Percentiles rank a stretch among this genome's conserved stretches.
Conservation (phyloP, 345 rosid species). For the Citrus maxima region DNA sequence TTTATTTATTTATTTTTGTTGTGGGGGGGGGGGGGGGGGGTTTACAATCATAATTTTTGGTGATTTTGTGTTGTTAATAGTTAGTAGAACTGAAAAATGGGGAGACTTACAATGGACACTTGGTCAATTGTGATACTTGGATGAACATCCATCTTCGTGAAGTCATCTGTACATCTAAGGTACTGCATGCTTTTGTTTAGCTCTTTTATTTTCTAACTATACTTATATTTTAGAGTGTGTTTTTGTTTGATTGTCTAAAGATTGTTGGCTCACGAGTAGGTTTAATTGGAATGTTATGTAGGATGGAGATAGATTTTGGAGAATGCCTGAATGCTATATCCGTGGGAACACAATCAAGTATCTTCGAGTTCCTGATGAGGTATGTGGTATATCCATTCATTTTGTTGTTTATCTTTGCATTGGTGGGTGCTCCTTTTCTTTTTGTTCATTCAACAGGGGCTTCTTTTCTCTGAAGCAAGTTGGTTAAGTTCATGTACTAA, state of each 20-base stretch:
- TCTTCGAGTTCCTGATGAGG: conserved; percentile 99
- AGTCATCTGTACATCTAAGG: conserved; percentile 99
- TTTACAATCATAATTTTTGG: conserved; percentile 18
- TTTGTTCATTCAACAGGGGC: not conserved
- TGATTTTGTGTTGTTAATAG: conserved; percentile 39
- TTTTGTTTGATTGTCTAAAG: not conserved
- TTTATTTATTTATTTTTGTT: not conserved
- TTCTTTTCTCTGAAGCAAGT: not conserved
- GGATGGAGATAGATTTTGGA: conserved; percentile 99
- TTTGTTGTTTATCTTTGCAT: not conserved
- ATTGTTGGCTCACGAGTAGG: not conserved
- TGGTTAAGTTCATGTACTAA: conserved; percentile 2
- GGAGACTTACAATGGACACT: conserved; percentile 95
- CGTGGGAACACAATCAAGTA: conserved; percentile 98
- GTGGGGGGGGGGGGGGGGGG: not conserved
- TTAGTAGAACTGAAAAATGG: conserved; percentile 96
- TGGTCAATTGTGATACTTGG: conserved; percentile 97
- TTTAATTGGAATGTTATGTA: conserved; percentile 24
- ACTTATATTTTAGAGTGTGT: conserved; percentile 1
- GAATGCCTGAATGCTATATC: conserved; percentile 99
- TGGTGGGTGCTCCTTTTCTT: not conserved
- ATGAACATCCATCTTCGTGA: conserved; percentile 99
- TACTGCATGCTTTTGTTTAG: conserved; percentile 15
- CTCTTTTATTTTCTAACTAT: not conserved
- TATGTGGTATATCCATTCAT: conserved; percentile 12